These are phyloP conservation scores for Xylariaceae sp. DNA, from an alignment of 2,329 filamentous ascomycete species.

Conservation along the genomic window DNA sequence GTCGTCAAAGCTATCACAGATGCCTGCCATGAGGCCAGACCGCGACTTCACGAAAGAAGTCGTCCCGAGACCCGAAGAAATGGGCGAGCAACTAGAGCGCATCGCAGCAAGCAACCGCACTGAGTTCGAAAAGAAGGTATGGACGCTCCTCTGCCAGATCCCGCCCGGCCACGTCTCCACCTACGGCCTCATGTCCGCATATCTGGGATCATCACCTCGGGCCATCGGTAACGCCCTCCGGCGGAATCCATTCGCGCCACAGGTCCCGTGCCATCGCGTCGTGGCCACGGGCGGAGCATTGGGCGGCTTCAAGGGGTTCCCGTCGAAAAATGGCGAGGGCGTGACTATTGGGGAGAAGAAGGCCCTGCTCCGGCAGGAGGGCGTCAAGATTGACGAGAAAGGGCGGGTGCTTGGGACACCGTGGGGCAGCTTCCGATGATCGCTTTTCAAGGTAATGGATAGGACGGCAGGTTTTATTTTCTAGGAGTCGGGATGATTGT, in stretches of 20 bases:
- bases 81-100: constrained; percentile 39
- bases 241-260: constrained; percentile 76
- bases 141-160: constrained; percentile 70
- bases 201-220: constrained; percentile 38
- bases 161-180: constrained; percentile 72
- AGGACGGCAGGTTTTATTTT: no score
- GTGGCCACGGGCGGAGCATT: constrained; percentile 69
- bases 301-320: constrained; percentile 68
- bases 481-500: no score
- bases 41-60: constrained; percentile 2
- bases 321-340: constrained; percentile 57
- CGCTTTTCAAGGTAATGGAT: no score
- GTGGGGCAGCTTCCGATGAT: constrained; percentile 46
- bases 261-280: constrained; percentile 71
- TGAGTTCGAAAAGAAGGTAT: constrained; percentile 61
- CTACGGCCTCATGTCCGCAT: constrained; percentile 65
- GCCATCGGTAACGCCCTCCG: constrained; percentile 49
- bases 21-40: background rate
- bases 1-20: constrained; percentile 13
- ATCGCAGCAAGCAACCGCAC: constrained; percentile 45
- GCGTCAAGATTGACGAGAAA: constrained; percentile 58
- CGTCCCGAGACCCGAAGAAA: constrained; percentile 22
- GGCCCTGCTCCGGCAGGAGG: constrained; percentile 57
- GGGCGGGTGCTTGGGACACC: constrained; percentile 59
- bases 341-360: constrained; percentile 63